Conservation (phyloP, 2,329 filamentous ascomycete genomes). For the Aspergillus sp. region DNA sequence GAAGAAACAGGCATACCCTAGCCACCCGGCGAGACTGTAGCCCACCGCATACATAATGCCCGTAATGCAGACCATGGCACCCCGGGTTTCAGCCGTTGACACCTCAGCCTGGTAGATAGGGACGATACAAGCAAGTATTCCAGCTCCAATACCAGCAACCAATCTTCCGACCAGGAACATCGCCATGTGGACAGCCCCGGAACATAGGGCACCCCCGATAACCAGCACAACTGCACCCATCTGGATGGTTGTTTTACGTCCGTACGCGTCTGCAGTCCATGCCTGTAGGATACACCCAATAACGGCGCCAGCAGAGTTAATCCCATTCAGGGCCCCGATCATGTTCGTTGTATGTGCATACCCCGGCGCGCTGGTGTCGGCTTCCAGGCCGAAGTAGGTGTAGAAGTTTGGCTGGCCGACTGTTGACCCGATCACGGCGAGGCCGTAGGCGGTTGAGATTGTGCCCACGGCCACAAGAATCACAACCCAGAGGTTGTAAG, state of each 20-base stretch:
- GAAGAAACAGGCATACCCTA: constrained; percentile 44
- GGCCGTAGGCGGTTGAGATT: constrained; percentile 33
- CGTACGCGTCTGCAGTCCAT: constrained; percentile 41
- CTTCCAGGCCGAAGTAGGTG: constrained; percentile 39
- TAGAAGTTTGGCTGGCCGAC: constrained; percentile 50
- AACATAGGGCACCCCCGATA: neutral
- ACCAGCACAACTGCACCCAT: constrained; percentile 10
- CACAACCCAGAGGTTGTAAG: constrained; percentile 35
- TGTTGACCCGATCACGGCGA: constrained; percentile 44
- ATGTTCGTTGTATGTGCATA: constrained; percentile 45
- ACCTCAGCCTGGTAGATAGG: constrained; percentile 29
- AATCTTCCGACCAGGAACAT: constrained; percentile 7
- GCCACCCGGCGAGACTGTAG: constrained; percentile 42
- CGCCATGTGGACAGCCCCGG: neutral
- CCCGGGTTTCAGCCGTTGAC: constrained; percentile 39
- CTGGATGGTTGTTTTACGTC: constrained; percentile 33
- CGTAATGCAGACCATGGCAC: constrained; percentile 42
- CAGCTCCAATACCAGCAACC: neutral
- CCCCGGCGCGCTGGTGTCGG: constrained; percentile 37
- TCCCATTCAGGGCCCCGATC: constrained; percentile 48
- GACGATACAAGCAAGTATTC: neutral
- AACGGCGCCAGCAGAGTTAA: constrained; percentile 45
- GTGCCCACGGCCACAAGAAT: constrained; percentile 36
- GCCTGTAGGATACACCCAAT: constrained; percentile 39
- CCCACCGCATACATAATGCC: constrained; percentile 46